phyloP scores from a whole-genome alignment of 1,284 basidiomycete genomes.

The Fomitiporia mediterranea region DNA sequence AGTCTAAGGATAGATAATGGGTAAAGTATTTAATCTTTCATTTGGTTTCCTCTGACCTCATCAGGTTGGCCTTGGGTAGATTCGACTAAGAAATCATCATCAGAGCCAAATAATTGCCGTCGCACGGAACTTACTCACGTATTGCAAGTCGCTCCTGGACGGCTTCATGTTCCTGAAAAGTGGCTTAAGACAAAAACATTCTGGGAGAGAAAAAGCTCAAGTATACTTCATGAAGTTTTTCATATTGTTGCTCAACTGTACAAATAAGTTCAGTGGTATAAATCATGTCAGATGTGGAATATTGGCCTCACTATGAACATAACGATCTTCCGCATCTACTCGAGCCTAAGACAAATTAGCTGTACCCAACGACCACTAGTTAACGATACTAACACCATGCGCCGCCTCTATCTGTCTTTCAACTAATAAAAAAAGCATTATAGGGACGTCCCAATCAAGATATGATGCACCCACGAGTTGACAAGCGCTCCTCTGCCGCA shows the following conservation, averaged over 20 bases:
- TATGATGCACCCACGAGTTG: not conserved
- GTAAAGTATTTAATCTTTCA: not conserved
- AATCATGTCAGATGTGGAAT: too few species aligned
- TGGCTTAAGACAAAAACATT: not conserved
- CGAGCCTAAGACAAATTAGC: not conserved
- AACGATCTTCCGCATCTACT: conserved; percentile 1
- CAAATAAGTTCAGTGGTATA: not conserved
- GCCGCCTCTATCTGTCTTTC: not conserved
- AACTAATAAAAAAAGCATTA: not conserved
- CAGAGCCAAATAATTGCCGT: too few species aligned
- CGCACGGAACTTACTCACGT: not conserved
- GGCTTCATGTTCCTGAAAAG: conserved; percentile 1
- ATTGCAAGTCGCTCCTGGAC: not conserved
- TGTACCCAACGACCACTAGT: not conserved
- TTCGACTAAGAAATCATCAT: not conserved
- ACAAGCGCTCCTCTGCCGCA: not conserved
- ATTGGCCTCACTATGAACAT: not conserved
- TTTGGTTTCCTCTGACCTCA: not conserved
- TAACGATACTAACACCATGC: not conserved
- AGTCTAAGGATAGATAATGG: too few species aligned
- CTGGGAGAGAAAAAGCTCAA: not conserved
- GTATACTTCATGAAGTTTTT: conserved; percentile 1
- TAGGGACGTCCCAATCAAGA: not conserved
- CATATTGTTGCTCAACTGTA: not conserved
- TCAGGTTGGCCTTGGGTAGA: not conserved